These are phyloP conservation scores for Ajuga chamaepitys DNA, from an alignment of 257 asterid genomes.

Conservation along the genomic window DNA sequence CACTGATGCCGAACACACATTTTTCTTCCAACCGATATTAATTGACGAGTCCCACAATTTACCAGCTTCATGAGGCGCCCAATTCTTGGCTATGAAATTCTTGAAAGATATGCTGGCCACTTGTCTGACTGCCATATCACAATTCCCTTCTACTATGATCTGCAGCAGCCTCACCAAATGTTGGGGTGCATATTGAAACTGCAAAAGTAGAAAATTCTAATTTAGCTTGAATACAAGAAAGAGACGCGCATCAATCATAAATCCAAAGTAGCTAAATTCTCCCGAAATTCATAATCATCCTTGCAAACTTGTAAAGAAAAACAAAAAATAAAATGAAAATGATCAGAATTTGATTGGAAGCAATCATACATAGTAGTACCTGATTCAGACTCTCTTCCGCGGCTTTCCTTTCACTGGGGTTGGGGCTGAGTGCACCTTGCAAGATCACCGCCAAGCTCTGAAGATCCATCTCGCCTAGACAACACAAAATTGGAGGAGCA, in stretches of 20 bases:
- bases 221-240: neutral
- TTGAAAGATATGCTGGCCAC: conserved; percentile 95
- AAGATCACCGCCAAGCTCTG: conserved; percentile 61
- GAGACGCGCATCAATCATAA: neutral
- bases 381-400: conserved; percentile 91
- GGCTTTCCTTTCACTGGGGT: conserved; percentile 77
- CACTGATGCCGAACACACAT: neutral
- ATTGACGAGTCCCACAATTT: neutral
- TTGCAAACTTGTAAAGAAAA: neutral
- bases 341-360: neutral
- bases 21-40: neutral
- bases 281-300: neutral
- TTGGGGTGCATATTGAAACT: conserved; percentile 82
- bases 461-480: conserved; percentile 58
- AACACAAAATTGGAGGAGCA: neutral
- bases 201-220: conserved; percentile 22
- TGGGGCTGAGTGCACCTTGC: conserved; percentile 77
- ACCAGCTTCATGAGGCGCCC: conserved; percentile 90
- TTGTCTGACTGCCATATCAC: conserved; percentile 87
- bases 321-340: neutral
- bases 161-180: conserved; percentile 96
- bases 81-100: conserved; percentile 77
- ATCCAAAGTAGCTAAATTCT: neutral
- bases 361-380: conserved; percentile 25
- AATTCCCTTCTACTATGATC: conserved; percentile 72